These are phyloP conservation scores for Fraxinus anomala DNA, from an alignment of 257 asterid species.

Conservation along the genomic window DNA sequence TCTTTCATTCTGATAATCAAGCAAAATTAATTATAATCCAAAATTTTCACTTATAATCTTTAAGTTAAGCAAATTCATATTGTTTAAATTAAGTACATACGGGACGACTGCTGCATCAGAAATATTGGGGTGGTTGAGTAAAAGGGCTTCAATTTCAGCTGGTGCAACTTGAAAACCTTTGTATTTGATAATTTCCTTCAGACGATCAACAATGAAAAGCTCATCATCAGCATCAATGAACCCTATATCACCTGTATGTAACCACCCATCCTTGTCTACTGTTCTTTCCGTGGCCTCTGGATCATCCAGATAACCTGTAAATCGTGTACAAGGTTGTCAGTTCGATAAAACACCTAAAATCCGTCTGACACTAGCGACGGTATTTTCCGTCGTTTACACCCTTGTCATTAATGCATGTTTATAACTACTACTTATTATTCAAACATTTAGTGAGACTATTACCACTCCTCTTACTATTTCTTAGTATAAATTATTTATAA, in stretches of 20 bases:
- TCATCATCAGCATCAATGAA: slow-evolving; percentile 79
- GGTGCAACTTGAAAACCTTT: slow-evolving; percentile 96
- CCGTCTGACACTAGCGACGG: no score
- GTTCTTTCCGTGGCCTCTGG: slow-evolving; percentile 63
- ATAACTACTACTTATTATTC: no score
- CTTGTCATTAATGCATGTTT: no score
- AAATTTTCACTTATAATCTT: not conserved
- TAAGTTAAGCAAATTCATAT: not conserved
- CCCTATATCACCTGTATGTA: slow-evolving; percentile 92
- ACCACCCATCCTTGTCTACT: slow-evolving; percentile 87
- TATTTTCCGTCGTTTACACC: no score
- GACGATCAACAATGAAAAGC: slow-evolving; percentile 83
- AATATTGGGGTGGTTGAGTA: slow-evolving; percentile 63
- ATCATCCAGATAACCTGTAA: slow-evolving; percentile 75
- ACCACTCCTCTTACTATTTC: no score
- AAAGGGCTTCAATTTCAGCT: slow-evolving; percentile 87
- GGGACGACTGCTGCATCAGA: slow-evolving; percentile 86
- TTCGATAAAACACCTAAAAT: no score
- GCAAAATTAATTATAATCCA: not conserved
- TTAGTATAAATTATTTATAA: no score
- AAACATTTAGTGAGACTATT: no score
- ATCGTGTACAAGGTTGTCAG: not conserved
- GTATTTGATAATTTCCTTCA: slow-evolving; percentile 80
- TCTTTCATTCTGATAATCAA: slow-evolving; percentile 61
- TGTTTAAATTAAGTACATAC: slow-evolving; percentile 43